Evolutionary conservation across 1,139 yeast species (phyloP).

Genomic region (Hemisphaericaspora xylanilytica): DNA sequence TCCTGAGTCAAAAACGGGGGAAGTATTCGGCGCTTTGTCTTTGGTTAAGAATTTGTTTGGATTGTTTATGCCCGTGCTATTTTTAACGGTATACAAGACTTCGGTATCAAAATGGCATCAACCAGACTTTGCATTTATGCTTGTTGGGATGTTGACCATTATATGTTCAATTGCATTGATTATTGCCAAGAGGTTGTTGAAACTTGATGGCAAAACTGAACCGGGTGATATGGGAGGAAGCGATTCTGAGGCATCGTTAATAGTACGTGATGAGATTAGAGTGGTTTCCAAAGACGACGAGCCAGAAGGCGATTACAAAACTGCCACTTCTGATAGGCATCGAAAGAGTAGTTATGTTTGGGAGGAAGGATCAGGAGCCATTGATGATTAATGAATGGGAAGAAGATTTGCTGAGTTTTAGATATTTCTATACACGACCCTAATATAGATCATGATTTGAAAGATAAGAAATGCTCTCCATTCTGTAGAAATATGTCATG

Average conservation of each 20-base stretch:
- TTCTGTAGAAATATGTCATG: too few relatives aligned
- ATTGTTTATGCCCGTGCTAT: constrained; percentile 26
- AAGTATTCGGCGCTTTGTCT: constrained; percentile 39
- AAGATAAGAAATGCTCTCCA: too few relatives aligned
- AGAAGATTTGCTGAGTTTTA: too few relatives aligned
- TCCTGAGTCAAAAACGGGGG: constrained; percentile 40
- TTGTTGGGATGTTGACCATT: constrained; percentile 12
- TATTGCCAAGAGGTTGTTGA: constrained; percentile 16
- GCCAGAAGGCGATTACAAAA: too few relatives aligned
- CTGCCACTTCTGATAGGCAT: constrained; percentile 16
- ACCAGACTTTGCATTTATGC: constrained; percentile 20
- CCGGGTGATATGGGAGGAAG: constrained; percentile 18
- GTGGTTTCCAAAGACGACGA: background rate
- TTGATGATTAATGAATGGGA: too few relatives aligned
- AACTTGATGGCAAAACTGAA: constrained; percentile 11
- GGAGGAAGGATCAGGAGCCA: constrained; percentile 11
- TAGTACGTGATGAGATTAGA: background rate
- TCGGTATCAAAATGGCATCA: constrained; percentile 17
- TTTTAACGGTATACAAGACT: constrained; percentile 30
- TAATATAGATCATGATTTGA: too few relatives aligned
- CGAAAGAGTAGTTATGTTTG: constrained; percentile 17
- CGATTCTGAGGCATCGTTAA: constrained; percentile 15
- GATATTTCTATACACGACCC: too few relatives aligned
- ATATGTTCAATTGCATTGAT: constrained; percentile 11
- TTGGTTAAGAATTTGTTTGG: constrained; percentile 30